Base-by-base conservation (phyloP, 495 filamentous ascomycete species). In the Penicillium lividum region DNA sequence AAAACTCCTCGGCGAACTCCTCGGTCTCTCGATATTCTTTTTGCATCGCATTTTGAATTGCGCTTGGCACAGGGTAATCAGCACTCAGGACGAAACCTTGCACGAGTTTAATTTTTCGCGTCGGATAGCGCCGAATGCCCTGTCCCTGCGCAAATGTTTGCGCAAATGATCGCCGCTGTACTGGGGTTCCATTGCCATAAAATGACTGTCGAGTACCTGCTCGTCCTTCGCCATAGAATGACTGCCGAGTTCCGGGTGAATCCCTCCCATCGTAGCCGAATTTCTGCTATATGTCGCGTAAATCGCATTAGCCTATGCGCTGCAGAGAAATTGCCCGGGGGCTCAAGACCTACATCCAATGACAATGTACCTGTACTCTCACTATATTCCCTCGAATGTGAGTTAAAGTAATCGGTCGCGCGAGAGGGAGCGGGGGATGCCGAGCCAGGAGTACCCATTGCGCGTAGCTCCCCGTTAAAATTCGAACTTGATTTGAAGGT, bases 41-140 rank as follows among this genome's bases (percentile, higher is more conserved):
- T 74, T 98, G 91, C 27, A 98, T 84, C 48, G 95, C 91, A 71
- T 98, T 97, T 69, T 95, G 89, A 69, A 98, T 98, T 51, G 94
- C 92, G 73, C 90, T 95, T 44, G 94, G 94, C 11, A 97, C 94
- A 0, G 95, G 93, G 73, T 98, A 96, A 73, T 98, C 93, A 62
- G 96, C 89, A 74, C 93, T 97, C 65, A 98, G 82, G 64, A 97
- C 94, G 55, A 89, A 90, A 57, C 92, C 92, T 73, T 97, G 92
- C 18, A 91, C 89, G 40, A 98, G 85, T 80, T 97, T 97, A 70
- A 98, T 89, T 75, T 96, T 97, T 65, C 94, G 84, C 22, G 94
- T 98, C 30, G 90, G 85, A 77, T 93, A 94, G 62, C 94, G 89
- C 72, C 90, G 91, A 4, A 68, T 27, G n/a, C 47, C 57, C 38